A percentile compares a stretch with the other conserved stretches of the same genome.
Evolutionary conservation across 306 rosid genomes (phyloP).

Genomic region (Malus domestica): ASM211411v1 NC_041795.1:3003001-3003500

Average conservation of each 20-base stretch:
- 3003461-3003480: no score
- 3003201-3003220: conserved; percentile 27
- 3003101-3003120: conserved; percentile 83
- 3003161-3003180: conserved; percentile 48
- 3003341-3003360: no score
- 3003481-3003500: no score
- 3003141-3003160: conserved; percentile 54
- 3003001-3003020: neutral
- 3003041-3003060: neutral
- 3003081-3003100: conserved; percentile 57
- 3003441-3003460: no score
- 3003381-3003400: no score
- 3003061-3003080: conserved; percentile 64
- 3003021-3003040: neutral
- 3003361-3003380: no score
- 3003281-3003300: conserved; percentile 41
- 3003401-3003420: no score
- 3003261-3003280: conserved; percentile 68
- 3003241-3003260: conserved; percentile 68
- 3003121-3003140: conserved; percentile 66
- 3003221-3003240: conserved; percentile 59
- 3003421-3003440: no score
- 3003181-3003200: conserved; percentile 49
- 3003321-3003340: neutral
- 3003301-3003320: neutral